Base-by-base conservation (phyloP, 2,329 filamentous ascomycete genomes). In the Hypoxylon sp. region DNA sequence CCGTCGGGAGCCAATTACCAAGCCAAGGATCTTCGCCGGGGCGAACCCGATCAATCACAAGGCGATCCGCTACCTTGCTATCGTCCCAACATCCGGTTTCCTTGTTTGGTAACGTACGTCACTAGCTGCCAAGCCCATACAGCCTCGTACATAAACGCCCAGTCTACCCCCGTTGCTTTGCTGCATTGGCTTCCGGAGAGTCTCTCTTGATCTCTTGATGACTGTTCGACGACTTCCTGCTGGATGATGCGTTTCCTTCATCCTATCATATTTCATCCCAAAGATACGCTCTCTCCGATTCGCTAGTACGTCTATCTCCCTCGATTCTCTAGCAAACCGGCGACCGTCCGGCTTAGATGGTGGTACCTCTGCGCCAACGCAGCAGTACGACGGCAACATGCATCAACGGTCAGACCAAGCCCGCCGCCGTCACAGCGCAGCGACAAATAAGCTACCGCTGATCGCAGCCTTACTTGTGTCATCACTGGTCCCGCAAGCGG, bases 401-500 rank as follows among this genome's bases (percentile, higher is more conserved):
- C 27, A 17, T 55, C 40, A 13, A 46, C 38, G 17, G 46, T 21
- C 48, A 20, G 21, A 27, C 7, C 20, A 31, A 37, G 41, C 20
- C 37, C 38, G 24, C 20, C 42, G 23, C 47, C 51, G 33, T 43
- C 29, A 26, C 15, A 17, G 17, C 46, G 24, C 10, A 20, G 55
- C 24, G 47, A 42, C 47, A 26, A 55, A 18, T 17, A 48, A 17
- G 7, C 43, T 18, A 13, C 17, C 55, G 9, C 31, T 68, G 18
- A 35, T 46, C 27, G 21, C 56, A 23, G 17, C 41, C 1, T 45
- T 69, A 17, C 27, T 70, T 38, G 50, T 71, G 17, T 59, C 62
- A 31, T 59, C 48, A 3, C 40, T 52, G 10, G 24, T 66, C 7
- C 58, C 57, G 9, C 55, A 40, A 23, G 64, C 49, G 13, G 23